Evolutionary conservation across 306 rosid species (phyloP), one percentile per base, ranked within the genome.

Genomic region (Fagus crenata): DNA sequence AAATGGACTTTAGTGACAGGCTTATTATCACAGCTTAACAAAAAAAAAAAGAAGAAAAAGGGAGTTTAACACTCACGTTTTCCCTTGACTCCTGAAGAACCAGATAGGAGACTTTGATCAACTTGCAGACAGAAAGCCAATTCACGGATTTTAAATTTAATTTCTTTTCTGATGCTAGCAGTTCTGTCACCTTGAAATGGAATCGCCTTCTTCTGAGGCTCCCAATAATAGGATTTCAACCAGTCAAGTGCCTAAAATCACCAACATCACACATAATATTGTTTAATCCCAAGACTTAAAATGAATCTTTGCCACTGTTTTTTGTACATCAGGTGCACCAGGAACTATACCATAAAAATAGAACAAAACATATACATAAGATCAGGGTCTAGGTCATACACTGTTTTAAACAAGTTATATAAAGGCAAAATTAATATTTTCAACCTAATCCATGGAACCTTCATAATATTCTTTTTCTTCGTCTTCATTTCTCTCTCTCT

Each of bases 171-270:
- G 55, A 83, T 81, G 36, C 74, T 70, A 37, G 81, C 82, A 76
- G 78, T 86, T 76, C 81, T 83, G 49, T 83, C 88, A 79, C 91
- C 90, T 67, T 88, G 93, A 86, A 91, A 89, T 75, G 99, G 97
- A 83, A 96, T 87, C 53, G 87, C 90, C 77, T 82, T 85, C 84
- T 87, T 88, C 81, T 96, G 99, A 84, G 98, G 98, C 58, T 88
- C 97, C 99, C 99, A 96, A 77, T 96, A 96, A 80, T 87, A 88
- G 72, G 84, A 86, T 84, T 88, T 87, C 88, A 96, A 89, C 99
- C 99, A 96, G 86, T 85, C 83, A 81, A 96, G 92, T 81, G 97
- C 99, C 99, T 96, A 85, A 75, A 83, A 82, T 56, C 78, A 79
- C 75, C 73, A 82, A 67, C 51, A 22, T 13, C 84, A 80, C 18